phyloP scores from a whole-genome alignment of 805 yeast genomes.

The Myxozyma melibiosi region DNA sequence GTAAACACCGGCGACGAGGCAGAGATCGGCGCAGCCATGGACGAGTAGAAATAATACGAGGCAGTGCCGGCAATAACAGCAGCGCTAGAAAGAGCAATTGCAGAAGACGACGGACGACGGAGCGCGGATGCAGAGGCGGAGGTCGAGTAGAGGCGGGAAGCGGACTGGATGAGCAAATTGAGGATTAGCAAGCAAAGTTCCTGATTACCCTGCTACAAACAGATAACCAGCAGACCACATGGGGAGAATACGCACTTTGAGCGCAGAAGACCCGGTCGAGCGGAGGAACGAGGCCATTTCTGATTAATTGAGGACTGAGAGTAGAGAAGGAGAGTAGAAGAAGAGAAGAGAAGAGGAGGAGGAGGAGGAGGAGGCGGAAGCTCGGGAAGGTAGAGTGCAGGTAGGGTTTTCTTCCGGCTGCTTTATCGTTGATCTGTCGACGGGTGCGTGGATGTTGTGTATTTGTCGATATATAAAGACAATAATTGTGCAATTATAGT shows the following conservation, averaged over 20 bases:
- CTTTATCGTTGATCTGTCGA: not conserved
- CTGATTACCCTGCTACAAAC: not conserved
- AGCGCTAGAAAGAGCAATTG: conserved; percentile 15
- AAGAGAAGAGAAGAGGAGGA: not conserved
- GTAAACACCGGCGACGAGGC: conserved; percentile 26
- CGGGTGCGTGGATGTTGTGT: not conserved
- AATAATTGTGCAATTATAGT: too few species aligned
- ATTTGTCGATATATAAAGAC: too few species aligned
- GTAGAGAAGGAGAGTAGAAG: not conserved
- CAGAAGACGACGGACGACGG: not conserved
- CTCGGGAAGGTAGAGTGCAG: not conserved
- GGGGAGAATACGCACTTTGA: conserved; percentile 1
- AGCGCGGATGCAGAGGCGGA: not conserved
- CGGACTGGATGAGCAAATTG: conserved; percentile 1
- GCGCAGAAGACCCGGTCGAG: conserved; percentile 6
- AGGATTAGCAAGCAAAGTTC: not conserved
- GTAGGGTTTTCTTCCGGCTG: not conserved
- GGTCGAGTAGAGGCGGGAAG: conserved; percentile 15
- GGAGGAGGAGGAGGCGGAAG: not conserved
- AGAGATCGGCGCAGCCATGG: conserved; percentile 27
- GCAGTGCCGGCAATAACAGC: conserved; percentile 28
- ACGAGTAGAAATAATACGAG: conserved; percentile 15
- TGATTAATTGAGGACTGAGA: not conserved
- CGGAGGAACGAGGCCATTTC: conserved; percentile 19
- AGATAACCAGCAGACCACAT: not conserved